A percentile compares a stretch with the other conserved stretches of the same genome.
Evolutionary conservation across 2,329 filamentous ascomycete species (phyloP).

Genomic region (Knoxdaviesia capensis): DNA sequence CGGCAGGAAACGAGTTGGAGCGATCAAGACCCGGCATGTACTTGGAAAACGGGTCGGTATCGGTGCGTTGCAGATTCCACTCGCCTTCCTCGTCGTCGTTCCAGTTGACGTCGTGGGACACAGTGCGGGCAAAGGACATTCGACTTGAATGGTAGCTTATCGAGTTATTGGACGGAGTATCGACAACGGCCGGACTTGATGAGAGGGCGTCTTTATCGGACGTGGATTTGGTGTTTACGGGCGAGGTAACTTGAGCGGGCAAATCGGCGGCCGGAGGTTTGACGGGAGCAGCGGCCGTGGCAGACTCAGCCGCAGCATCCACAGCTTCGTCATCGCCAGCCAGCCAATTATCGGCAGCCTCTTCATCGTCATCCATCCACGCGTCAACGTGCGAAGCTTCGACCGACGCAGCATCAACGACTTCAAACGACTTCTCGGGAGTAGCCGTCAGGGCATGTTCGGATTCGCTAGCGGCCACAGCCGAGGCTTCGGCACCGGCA

Average conservation of each 20-base stretch:
- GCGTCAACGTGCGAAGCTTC: constrained; percentile 4
- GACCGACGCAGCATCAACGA: constrained; percentile 2
- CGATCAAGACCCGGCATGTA: constrained; percentile 36
- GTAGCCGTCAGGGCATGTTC: no score
- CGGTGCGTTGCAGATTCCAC: constrained; percentile 29
- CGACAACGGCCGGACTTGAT: not conserved
- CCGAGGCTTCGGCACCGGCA: constrained; percentile 3
- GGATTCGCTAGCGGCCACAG: not conserved
- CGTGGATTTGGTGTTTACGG: no score
- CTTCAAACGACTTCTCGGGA: no score
- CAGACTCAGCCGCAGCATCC: constrained; percentile 5
- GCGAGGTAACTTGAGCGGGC: no score
- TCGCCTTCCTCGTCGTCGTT: constrained; percentile 37
- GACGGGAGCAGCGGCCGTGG: no score
- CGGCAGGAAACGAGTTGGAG: constrained; percentile 42
- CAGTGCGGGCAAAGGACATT: constrained; percentile 43
- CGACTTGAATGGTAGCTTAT: constrained; percentile 32
- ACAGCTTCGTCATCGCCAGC: not conserved
- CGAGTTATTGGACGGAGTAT: constrained; percentile 5
- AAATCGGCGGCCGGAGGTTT: no score
- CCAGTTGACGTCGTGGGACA: constrained; percentile 40
- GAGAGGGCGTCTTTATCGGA: no score
- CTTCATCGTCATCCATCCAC: constrained; percentile 1
- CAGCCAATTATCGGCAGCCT: constrained; percentile 6
- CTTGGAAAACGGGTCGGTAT: constrained; percentile 33